Conservation (phyloP, 2,329 filamentous ascomycete species). For the Colletotrichum tropicicola region DNA sequence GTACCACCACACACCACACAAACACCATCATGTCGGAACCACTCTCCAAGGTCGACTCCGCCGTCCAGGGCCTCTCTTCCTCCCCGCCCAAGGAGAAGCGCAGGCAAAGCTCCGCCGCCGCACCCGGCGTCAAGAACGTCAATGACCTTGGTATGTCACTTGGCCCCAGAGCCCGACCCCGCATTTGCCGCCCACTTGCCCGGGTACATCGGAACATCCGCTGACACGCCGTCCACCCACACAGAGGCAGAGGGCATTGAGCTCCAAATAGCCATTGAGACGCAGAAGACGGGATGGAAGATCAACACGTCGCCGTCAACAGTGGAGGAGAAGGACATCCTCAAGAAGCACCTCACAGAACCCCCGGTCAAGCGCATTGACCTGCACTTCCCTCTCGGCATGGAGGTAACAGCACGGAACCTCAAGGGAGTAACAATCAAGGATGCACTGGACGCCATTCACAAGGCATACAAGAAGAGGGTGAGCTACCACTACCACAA, state of each 20-base stretch:
- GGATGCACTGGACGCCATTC: conserved; percentile 92
- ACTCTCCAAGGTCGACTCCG: conserved; percentile 90
- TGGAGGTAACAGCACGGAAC: conserved; percentile 90
- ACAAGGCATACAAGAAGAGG: conserved; percentile 98
- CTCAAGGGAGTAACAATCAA: conserved; percentile 96
- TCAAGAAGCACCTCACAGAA: conserved; percentile 82
- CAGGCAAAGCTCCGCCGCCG: conserved; percentile 76
- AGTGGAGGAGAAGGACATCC: conserved; percentile 83
- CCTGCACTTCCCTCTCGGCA: conserved; percentile 87
- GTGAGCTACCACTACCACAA: conserved; percentile 59
- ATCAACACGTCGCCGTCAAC: conserved; percentile 85
- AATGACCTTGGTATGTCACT: conserved; percentile 80
- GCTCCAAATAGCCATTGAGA: conserved; percentile 80
- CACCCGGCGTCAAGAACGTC: conserved; percentile 81
- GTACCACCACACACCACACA: conserved; percentile 14
- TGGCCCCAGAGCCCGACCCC: conserved; percentile 2
- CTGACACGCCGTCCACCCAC: background rate
- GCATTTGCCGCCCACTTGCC: background rate
- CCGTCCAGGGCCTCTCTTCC: conserved; percentile 80
- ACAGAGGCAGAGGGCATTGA: conserved; percentile 78
- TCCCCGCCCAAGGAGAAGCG: conserved; percentile 75
- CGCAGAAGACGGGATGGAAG: conserved; percentile 92
- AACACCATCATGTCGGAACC: conserved; percentile 56
- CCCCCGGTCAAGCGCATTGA: conserved; percentile 95
- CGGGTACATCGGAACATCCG: conserved; percentile 9